These are phyloP conservation scores for Rhizomucor miehei DNA, from an alignment of 371 early-diverging fungal species.

Conservation along the genomic window DNA sequence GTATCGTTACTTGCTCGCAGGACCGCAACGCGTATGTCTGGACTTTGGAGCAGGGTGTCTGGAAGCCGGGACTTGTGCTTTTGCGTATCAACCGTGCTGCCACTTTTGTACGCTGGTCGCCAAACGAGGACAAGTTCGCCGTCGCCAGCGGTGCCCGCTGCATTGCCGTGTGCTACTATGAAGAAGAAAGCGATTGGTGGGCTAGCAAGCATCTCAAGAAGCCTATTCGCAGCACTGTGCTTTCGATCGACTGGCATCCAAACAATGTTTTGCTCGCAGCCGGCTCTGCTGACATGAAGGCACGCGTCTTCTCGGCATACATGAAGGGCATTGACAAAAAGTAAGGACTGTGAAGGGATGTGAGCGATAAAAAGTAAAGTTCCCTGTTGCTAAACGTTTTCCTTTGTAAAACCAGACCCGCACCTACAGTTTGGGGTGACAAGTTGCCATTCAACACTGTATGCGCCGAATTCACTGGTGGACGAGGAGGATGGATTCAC, in stretches of 20 bases:
- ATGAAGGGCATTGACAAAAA: slow-evolving; percentile 94
- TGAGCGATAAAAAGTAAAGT: background rate
- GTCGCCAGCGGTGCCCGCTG: slow-evolving; percentile 90
- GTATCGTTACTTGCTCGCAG: slow-evolving; percentile 96
- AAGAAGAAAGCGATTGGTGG: slow-evolving; percentile 97
- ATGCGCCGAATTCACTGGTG: slow-evolving; percentile 84
- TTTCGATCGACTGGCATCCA: slow-evolving; percentile 95
- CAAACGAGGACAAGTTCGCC: slow-evolving; percentile 96
- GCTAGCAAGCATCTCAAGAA: slow-evolving; percentile 92
- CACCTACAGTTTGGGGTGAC: slow-evolving; percentile 89
- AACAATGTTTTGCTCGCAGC: slow-evolving; percentile 93
- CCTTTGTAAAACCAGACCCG: slow-evolving; percentile 46
- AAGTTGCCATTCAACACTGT: slow-evolving; percentile 92
- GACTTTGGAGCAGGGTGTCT: slow-evolving; percentile 72
- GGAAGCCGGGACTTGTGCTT: slow-evolving; percentile 94
- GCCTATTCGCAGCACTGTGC: slow-evolving; percentile 88
- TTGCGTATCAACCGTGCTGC: slow-evolving; percentile 96
- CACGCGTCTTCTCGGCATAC: slow-evolving; percentile 93
- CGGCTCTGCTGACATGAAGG: slow-evolving; percentile 94
- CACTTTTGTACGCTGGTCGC: slow-evolving; percentile 94
- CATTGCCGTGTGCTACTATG: slow-evolving; percentile 95
- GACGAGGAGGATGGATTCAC: slow-evolving; percentile 92
- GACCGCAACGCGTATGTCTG: slow-evolving; percentile 99
- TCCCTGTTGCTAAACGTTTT: background rate
- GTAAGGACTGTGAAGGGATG: slow-evolving; percentile 33